Base-by-base conservation (phyloP, 1,284 basidiomycete genomes). In the Earliella scabrosa region DNA sequence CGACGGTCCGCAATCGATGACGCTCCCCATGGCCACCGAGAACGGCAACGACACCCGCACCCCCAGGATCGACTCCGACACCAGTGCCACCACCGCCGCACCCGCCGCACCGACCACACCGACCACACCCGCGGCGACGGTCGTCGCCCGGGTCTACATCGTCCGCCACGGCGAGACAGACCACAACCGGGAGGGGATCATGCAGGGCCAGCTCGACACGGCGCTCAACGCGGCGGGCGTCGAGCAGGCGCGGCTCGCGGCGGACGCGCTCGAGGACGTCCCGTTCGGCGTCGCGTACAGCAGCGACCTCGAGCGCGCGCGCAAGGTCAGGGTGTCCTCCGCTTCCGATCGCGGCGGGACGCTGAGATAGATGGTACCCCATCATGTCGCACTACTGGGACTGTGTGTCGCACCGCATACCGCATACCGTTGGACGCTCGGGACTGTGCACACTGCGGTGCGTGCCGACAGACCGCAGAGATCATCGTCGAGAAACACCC, bases 131-230 rank as follows among this genome's bases (percentile, higher is more conserved):
- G 20, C 20, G 23, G 11, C 21, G 9, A 38, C 46, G 2, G 46
- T 48, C 50, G 58, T 64, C 35, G 66, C 57, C 1, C 49, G 48
- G 38, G 65, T 92, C 36, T 89, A 86, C 67, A 73, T 92, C 56
- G 80, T 91, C 41, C 82, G 89, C 43, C 90, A 92, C 64, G 90
- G 88, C 31, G 88, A 92, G 73, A 92, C 89, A 27, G 77, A 83
- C 45, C 83, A 81, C 66, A 92, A 91, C 68, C 72, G 75, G 50
- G 69, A 73, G 10, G 75, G 75, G 24, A 82, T 88, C 56, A 80
- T 90, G 45, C 89, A 92, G 74, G 89, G 90, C 40, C 89, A 91
- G 4, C 64, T 82, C 55, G 86, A 92, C 70, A 85, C 85, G 13
- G 60, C 69, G 29, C 73, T 92, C 63, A 90, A 92, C 63, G 78